These are phyloP conservation scores for Suillus spraguei DNA, from an alignment of 768 basidiomycete species.

Conservation along the genomic window DNA sequence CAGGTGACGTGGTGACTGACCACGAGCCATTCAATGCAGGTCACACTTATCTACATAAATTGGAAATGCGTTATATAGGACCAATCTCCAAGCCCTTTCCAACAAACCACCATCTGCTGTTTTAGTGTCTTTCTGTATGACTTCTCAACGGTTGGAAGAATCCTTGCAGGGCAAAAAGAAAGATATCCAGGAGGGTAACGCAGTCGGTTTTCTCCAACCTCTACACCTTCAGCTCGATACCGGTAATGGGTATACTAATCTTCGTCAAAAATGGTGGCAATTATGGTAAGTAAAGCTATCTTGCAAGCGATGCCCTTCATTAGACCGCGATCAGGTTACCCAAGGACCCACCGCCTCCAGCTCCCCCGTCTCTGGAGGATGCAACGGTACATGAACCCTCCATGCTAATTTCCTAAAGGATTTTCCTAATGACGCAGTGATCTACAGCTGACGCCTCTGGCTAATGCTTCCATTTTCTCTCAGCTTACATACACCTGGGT, in stretches of 20 bases:
- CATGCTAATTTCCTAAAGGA: not conserved
- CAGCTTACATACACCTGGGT: slow-evolving; percentile 70
- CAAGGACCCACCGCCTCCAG: slow-evolving; percentile 55
- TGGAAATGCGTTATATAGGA: too few relatives aligned
- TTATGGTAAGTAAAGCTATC: slow-evolving; percentile 43
- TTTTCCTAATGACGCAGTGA: not conserved
- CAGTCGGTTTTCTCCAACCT: not conserved
- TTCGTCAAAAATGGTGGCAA: slow-evolving; percentile 55
- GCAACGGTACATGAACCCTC: slow-evolving; percentile 41
- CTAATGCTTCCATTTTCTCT: slow-evolving; percentile 56
- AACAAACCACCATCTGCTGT: not conserved
- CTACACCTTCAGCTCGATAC: slow-evolving; percentile 39
- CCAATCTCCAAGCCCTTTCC: not conserved
- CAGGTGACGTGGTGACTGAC: too few relatives aligned
- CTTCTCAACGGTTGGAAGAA: not conserved
- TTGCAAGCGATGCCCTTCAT: not conserved
- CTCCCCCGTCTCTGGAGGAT: slow-evolving; percentile 55
- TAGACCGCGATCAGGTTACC: slow-evolving; percentile 49
- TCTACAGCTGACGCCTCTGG: slow-evolving; percentile 55
- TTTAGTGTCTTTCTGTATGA: not conserved
- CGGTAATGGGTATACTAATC: slow-evolving; percentile 40
- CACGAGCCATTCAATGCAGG: too few relatives aligned
- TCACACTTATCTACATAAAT: too few relatives aligned
- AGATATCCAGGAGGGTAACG: not conserved
- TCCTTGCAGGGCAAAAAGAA: not conserved